A percentile compares a stretch with the other conserved stretches of the same genome.
Evolutionary conservation across 1,139 yeast genomes (phyloP).

Genomic region (Scheffersomyces lignicola): DNA sequence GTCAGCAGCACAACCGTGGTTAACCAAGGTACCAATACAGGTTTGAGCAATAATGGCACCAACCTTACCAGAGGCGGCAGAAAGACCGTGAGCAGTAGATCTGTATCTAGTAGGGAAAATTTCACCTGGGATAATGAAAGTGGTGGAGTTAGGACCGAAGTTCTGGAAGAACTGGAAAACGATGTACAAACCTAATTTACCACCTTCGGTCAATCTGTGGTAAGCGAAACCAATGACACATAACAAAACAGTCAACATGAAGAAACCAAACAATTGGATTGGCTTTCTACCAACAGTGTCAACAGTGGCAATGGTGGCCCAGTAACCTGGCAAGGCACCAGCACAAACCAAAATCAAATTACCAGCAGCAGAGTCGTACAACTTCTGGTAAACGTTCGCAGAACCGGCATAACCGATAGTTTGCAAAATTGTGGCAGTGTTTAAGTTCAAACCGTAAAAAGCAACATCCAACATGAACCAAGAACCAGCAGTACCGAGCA

Average conservation of each 20-base stretch:
- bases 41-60: constrained; percentile 98
- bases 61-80: constrained; percentile 93
- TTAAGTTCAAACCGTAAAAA: constrained; percentile 84
- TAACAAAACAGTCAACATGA: constrained; percentile 65
- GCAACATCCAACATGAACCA: constrained; percentile 98
- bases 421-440: constrained; percentile 76
- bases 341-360: constrained; percentile 88
- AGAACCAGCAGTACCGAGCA: constrained; percentile 92
- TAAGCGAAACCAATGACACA: constrained; percentile 79
- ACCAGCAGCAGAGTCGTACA: constrained; percentile 82
- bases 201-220: constrained; percentile 58
- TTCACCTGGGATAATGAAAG: constrained; percentile 96
- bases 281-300: constrained; percentile 83
- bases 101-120: constrained; percentile 95
- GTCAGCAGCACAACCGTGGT: constrained; percentile 69
- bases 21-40: constrained; percentile 77
- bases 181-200: constrained; percentile 72
- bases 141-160: constrained; percentile 94
- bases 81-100: constrained; percentile 96
- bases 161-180: constrained; percentile 82
- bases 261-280: constrained; percentile 73
- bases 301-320: constrained; percentile 75
- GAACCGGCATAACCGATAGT: constrained; percentile 82
- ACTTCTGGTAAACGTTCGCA: constrained; percentile 59
- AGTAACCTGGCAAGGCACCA: constrained; percentile 90